Evolutionary conservation across 2,329 filamentous ascomycete species (phyloP).

Genomic region (Aureobasidium musti): DNA sequence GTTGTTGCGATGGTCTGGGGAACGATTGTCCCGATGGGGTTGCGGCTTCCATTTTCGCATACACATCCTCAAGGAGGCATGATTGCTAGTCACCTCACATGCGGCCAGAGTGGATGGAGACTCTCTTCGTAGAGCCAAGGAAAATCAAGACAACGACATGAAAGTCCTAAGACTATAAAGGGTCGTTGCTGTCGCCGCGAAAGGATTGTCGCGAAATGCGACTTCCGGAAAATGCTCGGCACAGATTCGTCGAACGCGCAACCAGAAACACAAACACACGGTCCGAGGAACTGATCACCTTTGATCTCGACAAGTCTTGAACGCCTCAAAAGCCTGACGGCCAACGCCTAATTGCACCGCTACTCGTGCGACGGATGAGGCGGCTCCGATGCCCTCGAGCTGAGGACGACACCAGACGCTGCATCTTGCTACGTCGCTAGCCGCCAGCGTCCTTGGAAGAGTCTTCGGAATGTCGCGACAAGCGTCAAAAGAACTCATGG

Average conservation of each 20-base stretch:
- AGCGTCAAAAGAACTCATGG: not conserved
- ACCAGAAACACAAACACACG: not conserved
- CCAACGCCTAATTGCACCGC: not conserved
- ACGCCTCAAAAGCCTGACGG: not conserved
- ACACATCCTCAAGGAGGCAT: not conserved
- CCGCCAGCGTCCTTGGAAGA: not conserved
- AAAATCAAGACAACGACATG: not conserved
- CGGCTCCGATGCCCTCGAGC: not conserved
- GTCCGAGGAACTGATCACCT: not conserved
- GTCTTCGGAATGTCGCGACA: not conserved
- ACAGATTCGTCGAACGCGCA: not conserved
- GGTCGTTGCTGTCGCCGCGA: not conserved
- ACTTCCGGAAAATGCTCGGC: not conserved
- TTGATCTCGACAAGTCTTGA: not conserved
- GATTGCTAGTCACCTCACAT: not conserved
- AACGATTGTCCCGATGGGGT: constrained; percentile 6
- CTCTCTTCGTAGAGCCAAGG: not conserved
- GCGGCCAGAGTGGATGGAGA: not conserved
- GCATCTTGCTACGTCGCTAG: not conserved
- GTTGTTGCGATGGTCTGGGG: not conserved
- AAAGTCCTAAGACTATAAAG: not conserved
- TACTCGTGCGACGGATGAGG: not conserved
- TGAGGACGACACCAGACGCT: not conserved
- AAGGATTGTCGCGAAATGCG: not conserved
- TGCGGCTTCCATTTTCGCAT: constrained; percentile 38